A percentile compares a stretch with the other conserved stretches of the same genome.
Evolutionary conservation across 2,329 filamentous ascomycete genomes (phyloP).

Genomic region (Pleomassaria siparia): DNA sequence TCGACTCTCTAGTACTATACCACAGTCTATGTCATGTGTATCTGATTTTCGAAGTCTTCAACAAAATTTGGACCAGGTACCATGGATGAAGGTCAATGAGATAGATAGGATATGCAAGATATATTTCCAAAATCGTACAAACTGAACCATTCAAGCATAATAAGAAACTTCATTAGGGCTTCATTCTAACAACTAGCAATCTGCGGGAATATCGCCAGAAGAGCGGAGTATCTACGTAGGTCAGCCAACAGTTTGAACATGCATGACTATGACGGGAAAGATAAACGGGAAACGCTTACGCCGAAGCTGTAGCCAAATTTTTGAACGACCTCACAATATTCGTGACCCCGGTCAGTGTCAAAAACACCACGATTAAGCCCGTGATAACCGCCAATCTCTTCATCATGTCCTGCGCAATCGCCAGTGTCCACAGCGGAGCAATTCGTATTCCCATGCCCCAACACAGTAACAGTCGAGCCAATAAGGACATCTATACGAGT

Average conservation of each 20-base stretch:
- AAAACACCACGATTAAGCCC: slow-evolving; percentile 12
- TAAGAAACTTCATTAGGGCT: background rate
- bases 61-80: no score
- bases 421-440: slow-evolving; percentile 14
- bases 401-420: slow-evolving; percentile 5
- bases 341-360: slow-evolving; percentile 7
- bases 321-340: slow-evolving; percentile 12
- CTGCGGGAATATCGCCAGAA: slow-evolving; percentile 4
- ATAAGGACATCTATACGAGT: slow-evolving; percentile 10
- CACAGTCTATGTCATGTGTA: no score
- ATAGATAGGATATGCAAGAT: no score
- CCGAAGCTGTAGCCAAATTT: slow-evolving; percentile 10
- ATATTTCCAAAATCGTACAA: no score
- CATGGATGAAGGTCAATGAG: no score
- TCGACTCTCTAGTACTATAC: no score
- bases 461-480: slow-evolving; percentile 1
- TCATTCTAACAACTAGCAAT: background rate
- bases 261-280: background rate
- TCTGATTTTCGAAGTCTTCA: no score
- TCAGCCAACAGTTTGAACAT: background rate
- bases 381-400: slow-evolving; percentile 14
- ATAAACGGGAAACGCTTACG: slow-evolving; percentile 1
- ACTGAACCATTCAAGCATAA: no score
- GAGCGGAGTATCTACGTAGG: slow-evolving; percentile 2
- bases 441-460: slow-evolving; percentile 18